Evolutionary conservation across 345 rosid genomes (phyloP).

Genomic region (Lepidium aucheri): DNA sequence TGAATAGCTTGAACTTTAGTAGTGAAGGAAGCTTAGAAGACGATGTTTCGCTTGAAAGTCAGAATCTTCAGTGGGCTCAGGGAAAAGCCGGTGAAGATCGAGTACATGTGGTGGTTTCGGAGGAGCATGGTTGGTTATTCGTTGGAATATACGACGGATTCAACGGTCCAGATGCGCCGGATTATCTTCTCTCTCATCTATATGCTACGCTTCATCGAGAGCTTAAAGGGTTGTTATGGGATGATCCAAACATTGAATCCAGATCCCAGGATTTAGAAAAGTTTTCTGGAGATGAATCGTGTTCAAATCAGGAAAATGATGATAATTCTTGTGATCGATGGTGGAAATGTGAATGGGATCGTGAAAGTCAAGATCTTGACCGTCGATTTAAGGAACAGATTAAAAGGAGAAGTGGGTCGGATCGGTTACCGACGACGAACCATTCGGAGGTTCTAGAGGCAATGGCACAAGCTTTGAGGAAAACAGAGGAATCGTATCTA

Average conservation of each 20-base stretch:
- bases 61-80: conserved; percentile 90
- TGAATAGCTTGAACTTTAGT: conserved; percentile 48
- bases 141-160: conserved; percentile 94
- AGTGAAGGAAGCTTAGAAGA: conserved; percentile 63
- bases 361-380: conserved; percentile 58
- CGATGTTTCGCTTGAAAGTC: conserved; percentile 47
- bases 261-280: background rate
- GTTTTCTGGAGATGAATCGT: conserved; percentile 17
- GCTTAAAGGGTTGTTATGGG: conserved; percentile 82
- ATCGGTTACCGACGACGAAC: conserved; percentile 19
- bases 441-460: conserved; percentile 72
- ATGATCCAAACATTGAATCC: conserved; percentile 38
- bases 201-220: conserved; percentile 59
- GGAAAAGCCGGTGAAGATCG: conserved; percentile 98
- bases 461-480: conserved; percentile 59
- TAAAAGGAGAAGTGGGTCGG: conserved; percentile 20
- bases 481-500: conserved; percentile 70
- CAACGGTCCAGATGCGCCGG: conserved; percentile 95
- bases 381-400: conserved; percentile 50
- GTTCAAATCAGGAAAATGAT: conserved; percentile 30
- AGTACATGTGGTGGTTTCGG: conserved; percentile 81
- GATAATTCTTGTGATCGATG: conserved; percentile 35
- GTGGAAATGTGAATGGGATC: conserved; percentile 60
- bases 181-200: conserved; percentile 55
- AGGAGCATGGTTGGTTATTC: conserved; percentile 83